Conservation (phyloP, 2,329 filamentous ascomycete genomes). For the Diaporthe sp. region DNA sequence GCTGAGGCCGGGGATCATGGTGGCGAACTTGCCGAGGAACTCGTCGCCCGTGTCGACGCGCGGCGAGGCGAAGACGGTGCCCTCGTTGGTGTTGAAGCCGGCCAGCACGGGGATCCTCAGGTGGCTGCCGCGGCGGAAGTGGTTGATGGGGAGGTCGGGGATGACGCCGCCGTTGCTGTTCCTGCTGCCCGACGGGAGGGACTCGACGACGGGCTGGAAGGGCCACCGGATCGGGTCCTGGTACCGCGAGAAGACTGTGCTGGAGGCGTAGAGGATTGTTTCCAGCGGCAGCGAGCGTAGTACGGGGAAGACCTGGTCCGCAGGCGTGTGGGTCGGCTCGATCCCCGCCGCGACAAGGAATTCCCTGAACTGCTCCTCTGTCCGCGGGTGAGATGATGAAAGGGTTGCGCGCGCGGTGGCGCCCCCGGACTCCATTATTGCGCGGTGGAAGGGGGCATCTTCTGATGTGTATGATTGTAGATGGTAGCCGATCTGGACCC, state of each 20-base stretch:
- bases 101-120: slow-evolving; percentile 75
- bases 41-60: slow-evolving; percentile 60
- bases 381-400: slow-evolving; percentile 66
- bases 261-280: slow-evolving; percentile 57
- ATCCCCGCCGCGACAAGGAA: slow-evolving; percentile 68
- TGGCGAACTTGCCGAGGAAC: slow-evolving; percentile 72
- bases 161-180: slow-evolving; percentile 60
- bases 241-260: slow-evolving; percentile 59
- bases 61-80: slow-evolving; percentile 72
- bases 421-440: slow-evolving; percentile 69
- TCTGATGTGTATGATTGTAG: slow-evolving; percentile 63
- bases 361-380: slow-evolving; percentile 68
- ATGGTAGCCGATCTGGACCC: slow-evolving; percentile 74
- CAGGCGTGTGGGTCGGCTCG: slow-evolving; percentile 55
- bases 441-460: slow-evolving; percentile 63
- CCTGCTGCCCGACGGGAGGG: slow-evolving; percentile 46
- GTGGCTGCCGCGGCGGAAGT: slow-evolving; percentile 67
- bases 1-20: slow-evolving; percentile 70
- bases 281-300: slow-evolving; percentile 61
- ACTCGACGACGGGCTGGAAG: slow-evolving; percentile 78
- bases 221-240: slow-evolving; percentile 66
- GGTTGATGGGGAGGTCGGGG: slow-evolving; percentile 67
- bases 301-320: slow-evolving; percentile 62
- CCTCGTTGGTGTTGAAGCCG: slow-evolving; percentile 80
- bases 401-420: slow-evolving; percentile 69